Percentiles rank a stretch among this genome's conserved stretches.
phyloP scores from a whole-genome alignment of 225 moss, liverwort and hornwort species.

The Physcomitrium patens region DNA sequence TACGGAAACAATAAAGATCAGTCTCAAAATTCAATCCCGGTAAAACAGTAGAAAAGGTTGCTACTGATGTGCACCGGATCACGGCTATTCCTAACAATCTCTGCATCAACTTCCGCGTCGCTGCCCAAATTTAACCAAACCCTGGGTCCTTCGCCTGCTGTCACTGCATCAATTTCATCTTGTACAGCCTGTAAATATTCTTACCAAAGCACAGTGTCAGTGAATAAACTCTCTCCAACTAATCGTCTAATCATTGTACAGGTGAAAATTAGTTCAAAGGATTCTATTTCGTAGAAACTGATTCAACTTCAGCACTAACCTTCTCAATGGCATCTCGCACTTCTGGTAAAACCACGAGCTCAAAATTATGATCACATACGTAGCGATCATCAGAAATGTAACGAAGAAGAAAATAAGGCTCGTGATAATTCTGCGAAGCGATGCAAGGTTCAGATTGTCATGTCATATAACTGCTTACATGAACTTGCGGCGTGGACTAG shows the following conservation, averaged over 20 bases:
- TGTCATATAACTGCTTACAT: background rate
- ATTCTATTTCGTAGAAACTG: background rate
- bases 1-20: background rate
- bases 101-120: conserved; percentile 48
- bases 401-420: conserved; percentile 51
- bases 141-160: conserved; percentile 40
- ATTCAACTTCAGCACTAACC: conserved; percentile 14
- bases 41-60: background rate
- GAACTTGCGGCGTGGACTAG: too few relatives aligned
- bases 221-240: background rate
- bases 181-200: conserved; percentile 35
- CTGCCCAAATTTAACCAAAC: conserved; percentile 55
- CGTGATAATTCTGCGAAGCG: conserved; percentile 48
- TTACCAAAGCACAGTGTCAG: background rate
- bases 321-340: conserved; percentile 43
- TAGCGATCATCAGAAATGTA: conserved; percentile 50
- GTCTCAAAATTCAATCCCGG: background rate
- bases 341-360: conserved; percentile 37
- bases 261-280: background rate
- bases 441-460: background rate
- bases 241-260: background rate
- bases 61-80: conserved; percentile 30
- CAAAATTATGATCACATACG: conserved; percentile 55
- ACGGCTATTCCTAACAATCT: conserved; percentile 18
- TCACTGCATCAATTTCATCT: conserved; percentile 41